Evolutionary conservation across 768 basidiomycete genomes (phyloP).

Genomic region (Mycena albidolilacea): DNA sequence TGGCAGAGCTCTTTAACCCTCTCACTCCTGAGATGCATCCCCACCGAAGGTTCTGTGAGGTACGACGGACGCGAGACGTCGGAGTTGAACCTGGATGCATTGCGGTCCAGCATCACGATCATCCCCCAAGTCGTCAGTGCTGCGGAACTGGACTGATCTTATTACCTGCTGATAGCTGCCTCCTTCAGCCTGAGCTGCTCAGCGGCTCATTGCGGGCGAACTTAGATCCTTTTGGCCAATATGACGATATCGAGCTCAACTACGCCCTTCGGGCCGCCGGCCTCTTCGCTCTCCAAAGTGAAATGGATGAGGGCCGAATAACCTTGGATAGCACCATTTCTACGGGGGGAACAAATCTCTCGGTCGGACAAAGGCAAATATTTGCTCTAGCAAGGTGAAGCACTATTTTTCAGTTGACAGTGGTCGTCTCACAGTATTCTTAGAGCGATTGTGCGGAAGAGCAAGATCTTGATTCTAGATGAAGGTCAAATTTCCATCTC

Average conservation of each 20-base stretch:
- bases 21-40: constrained; percentile 63
- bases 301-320: constrained; percentile 45
- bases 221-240: constrained; percentile 62
- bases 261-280: constrained; percentile 54
- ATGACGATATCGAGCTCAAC: constrained; percentile 57
- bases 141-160: neutral
- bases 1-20: constrained; percentile 70
- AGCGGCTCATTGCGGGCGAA: constrained; percentile 61
- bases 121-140: constrained; percentile 49
- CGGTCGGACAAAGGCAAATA: constrained; percentile 63
- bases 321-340: constrained; percentile 40
- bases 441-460: constrained; percentile 36
- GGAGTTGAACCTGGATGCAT: constrained; percentile 58
- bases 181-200: constrained; percentile 50
- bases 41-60: constrained; percentile 47
- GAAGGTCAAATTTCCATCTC: constrained; percentile 16
- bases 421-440: neutral
- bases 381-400: constrained; percentile 54
- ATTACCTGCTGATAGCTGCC: constrained; percentile 34
- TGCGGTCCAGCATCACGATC: constrained; percentile 63
- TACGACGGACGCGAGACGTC: constrained; percentile 60
- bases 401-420: neutral
- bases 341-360: constrained; percentile 44
- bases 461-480: constrained; percentile 41
- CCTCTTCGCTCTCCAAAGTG: constrained; percentile 51